phyloP scores from a whole-genome alignment of 1,284 basidiomycete species.

The Papiliotrema terrestris region DNA sequence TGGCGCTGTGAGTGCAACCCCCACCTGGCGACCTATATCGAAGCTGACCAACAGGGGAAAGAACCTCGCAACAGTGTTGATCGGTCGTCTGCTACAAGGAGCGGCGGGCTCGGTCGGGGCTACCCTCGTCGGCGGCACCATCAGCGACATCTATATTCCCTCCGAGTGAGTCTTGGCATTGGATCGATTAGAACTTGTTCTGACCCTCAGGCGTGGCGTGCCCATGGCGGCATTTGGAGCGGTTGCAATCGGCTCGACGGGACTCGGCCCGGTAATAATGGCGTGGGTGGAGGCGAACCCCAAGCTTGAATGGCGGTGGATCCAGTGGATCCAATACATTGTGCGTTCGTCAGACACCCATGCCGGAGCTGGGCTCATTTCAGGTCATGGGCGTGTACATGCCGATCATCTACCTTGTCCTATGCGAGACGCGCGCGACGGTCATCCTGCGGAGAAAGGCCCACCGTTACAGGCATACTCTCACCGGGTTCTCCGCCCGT shows the following conservation, averaged over 20 bases:
- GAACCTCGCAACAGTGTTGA: constrained; percentile 66
- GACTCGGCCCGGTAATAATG: constrained; percentile 62
- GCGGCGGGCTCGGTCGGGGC: constrained; percentile 61
- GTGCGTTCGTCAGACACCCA: constrained; percentile 2
- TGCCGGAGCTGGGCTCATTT: neutral
- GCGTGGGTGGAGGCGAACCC: constrained; percentile 67
- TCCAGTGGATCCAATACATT: constrained; percentile 72
- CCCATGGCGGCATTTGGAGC: constrained; percentile 68
- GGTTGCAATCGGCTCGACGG: constrained; percentile 59
- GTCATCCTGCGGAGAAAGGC: constrained; percentile 43
- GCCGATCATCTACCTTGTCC: constrained; percentile 30
- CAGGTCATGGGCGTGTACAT: constrained; percentile 30
- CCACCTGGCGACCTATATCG: neutral
- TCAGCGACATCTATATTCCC: constrained; percentile 66
- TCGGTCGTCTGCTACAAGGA: constrained; percentile 65
- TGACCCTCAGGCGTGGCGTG: constrained; percentile 47
- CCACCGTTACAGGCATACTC: constrained; percentile 30
- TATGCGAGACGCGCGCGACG: constrained; percentile 45
- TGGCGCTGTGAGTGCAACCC: constrained; percentile 57
- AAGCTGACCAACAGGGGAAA: constrained; percentile 52
- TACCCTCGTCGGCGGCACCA: constrained; percentile 73
- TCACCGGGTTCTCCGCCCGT: constrained; percentile 12
- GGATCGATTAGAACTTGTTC: neutral
- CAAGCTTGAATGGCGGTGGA: constrained; percentile 69
- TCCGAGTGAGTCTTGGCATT: constrained; percentile 53